Conservation (phyloP, 176 grass and related monocot species). For the sorghum (Sorghum bicolor) region Sorghum_bicolor_NCBIv3 NC_012879.2:59342001-59342500, state of each 20-base stretch:
- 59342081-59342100: constrained; percentile 91
- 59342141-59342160: background rate
- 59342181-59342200: background rate
- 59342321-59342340: background rate
- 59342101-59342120: constrained; percentile 65
- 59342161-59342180: constrained; percentile 22
- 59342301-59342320: background rate
- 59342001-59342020: constrained; percentile 78
- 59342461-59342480: background rate
- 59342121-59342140: constrained; percentile 3
- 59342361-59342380: background rate
- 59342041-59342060: constrained; percentile 66
- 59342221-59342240: background rate
- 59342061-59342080: constrained; percentile 75
- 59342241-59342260: background rate
- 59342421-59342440: background rate
- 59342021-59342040: constrained; percentile 79
- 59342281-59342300: constrained; percentile 5
- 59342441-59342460: constrained; percentile 7
- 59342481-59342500: background rate
- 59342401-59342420: background rate
- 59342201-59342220: background rate
- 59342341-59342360: background rate
- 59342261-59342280: constrained; percentile 4
- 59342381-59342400: background rate